Conservation (phyloP, 306 rosid species). For the Vigna trinervia region DNA sequence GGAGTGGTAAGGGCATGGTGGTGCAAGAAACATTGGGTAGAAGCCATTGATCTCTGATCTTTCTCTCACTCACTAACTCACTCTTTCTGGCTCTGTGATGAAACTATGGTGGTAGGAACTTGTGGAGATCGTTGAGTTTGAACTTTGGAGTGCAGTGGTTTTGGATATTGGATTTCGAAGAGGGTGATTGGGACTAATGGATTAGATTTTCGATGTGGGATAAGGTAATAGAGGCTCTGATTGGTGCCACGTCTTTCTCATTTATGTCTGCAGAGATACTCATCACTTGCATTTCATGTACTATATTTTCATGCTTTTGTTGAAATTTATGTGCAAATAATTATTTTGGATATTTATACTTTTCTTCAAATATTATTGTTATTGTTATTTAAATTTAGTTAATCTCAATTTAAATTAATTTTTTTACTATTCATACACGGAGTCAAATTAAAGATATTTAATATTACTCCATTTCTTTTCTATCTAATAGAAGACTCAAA, state of each 20-base stretch:
- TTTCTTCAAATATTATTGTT: too few relatives aligned
- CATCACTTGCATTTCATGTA: background rate
- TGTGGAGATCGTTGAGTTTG: background rate
- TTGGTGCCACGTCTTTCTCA: conserved; percentile 66
- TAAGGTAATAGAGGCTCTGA: conserved; percentile 58
- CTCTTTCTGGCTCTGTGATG: background rate
- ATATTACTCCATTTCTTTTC: too few relatives aligned
- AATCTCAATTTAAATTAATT: too few relatives aligned
- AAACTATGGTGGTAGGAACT: background rate
- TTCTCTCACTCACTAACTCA: background rate
- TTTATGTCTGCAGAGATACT: background rate
- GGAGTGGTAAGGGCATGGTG: conserved; percentile 71
- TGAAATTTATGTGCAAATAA: too few relatives aligned
- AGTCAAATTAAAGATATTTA: too few relatives aligned
- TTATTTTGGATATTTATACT: too few relatives aligned
- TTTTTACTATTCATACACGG: too few relatives aligned
- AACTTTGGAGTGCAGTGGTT: conserved; percentile 37
- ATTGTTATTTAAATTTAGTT: too few relatives aligned
- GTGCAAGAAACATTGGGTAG: conserved; percentile 82
- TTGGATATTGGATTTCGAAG: conserved; percentile 51
- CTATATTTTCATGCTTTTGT: too few relatives aligned
- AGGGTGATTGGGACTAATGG: conserved; percentile 51
- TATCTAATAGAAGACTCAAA: too few relatives aligned
- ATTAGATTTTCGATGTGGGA: conserved; percentile 69
- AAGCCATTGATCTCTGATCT: conserved; percentile 61